phyloP scores from a whole-genome alignment of 2,329 filamentous ascomycete genomes.

The Aspergillus alliaceus region DNA sequence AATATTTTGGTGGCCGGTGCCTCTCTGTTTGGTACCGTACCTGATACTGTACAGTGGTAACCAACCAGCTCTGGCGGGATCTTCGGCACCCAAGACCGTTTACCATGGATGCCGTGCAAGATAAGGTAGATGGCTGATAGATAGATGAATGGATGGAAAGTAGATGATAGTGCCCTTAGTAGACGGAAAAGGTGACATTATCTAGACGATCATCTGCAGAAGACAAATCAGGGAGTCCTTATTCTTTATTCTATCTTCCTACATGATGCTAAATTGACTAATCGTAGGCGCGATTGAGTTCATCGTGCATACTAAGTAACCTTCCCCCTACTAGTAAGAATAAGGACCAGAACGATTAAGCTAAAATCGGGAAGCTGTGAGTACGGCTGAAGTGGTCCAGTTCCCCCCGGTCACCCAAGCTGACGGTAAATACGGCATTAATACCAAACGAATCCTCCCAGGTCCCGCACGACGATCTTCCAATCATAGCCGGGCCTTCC shows the following conservation, averaged over 20 bases:
- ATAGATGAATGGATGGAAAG: too few species aligned
- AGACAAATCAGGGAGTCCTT: background rate
- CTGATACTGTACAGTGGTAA: slow-evolving; percentile 12
- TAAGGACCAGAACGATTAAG: background rate
- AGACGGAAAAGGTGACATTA: background rate
- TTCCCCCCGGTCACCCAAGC: slow-evolving; percentile 1
- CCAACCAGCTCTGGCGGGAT: background rate
- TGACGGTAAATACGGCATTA: slow-evolving; percentile 8
- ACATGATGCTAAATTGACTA: too few species aligned
- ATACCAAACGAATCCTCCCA: slow-evolving; percentile 14
- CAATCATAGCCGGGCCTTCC: slow-evolving; percentile 17
- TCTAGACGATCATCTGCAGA: background rate
- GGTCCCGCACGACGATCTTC: slow-evolving; percentile 21
- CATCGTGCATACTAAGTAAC: background rate
- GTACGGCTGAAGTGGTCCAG: background rate
- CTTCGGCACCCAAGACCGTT: background rate
- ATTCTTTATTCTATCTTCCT: background rate
- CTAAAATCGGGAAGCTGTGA: slow-evolving; percentile 6
- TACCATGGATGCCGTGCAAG: background rate
- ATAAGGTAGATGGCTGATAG: too few species aligned
- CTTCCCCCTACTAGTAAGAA: too few species aligned
- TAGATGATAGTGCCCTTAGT: background rate
- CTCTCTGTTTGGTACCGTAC: slow-evolving; percentile 17
- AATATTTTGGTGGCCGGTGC: slow-evolving; percentile 16
- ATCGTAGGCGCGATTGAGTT: background rate